phyloP scores from a whole-genome alignment of 23 red algal species.

The Pyropia haitanensis region DNA sequence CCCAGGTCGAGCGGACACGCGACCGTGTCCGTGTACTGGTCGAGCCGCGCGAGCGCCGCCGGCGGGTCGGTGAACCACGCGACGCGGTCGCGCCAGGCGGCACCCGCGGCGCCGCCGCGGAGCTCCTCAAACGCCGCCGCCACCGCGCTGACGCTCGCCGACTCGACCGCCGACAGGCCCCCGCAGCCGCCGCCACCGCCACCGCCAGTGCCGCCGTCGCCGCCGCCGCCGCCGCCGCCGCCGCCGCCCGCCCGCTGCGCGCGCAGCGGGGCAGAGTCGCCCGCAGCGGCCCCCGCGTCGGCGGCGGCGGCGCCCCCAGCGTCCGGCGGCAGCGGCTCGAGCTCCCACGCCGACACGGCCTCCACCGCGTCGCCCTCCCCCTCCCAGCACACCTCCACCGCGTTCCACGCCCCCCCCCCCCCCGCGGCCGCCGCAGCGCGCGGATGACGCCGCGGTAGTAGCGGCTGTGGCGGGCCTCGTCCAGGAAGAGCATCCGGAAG shows the following conservation, averaged over 20 bases:
- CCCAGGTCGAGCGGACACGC: constrained; percentile 56
- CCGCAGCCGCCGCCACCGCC: too few species aligned
- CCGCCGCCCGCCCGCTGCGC: background rate
- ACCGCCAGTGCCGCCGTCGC: too few species aligned
- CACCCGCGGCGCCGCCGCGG: constrained; percentile 9
- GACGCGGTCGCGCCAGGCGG: constrained; percentile 22
- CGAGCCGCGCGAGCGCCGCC: constrained; percentile 17
- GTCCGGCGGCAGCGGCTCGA: constrained; percentile 27
- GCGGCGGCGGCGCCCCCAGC: background rate
- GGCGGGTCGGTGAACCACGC: constrained; percentile 44
- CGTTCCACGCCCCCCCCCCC: constrained; percentile 42
- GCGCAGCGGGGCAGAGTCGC: too few species aligned
- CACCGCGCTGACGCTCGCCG: constrained; percentile 26
- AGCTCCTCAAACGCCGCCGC: constrained; percentile 32
- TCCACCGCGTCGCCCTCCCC: constrained; percentile 37
- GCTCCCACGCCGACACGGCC: constrained; percentile 58
- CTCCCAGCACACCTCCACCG: constrained; percentile 64
- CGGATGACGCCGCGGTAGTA: constrained; percentile 51
- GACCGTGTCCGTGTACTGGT: constrained; percentile 28
- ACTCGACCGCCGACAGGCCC: constrained; percentile 20
- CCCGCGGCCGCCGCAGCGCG: constrained; percentile 17
- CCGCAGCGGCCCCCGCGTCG: background rate
- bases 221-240: too few species aligned
- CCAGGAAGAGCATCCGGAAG: constrained; percentile 79
- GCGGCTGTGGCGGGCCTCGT: constrained; percentile 51